These are phyloP conservation scores for Solanum bulbocastanum DNA, from an alignment of 257 asterid genomes.

Conservation along the genomic window DNA sequence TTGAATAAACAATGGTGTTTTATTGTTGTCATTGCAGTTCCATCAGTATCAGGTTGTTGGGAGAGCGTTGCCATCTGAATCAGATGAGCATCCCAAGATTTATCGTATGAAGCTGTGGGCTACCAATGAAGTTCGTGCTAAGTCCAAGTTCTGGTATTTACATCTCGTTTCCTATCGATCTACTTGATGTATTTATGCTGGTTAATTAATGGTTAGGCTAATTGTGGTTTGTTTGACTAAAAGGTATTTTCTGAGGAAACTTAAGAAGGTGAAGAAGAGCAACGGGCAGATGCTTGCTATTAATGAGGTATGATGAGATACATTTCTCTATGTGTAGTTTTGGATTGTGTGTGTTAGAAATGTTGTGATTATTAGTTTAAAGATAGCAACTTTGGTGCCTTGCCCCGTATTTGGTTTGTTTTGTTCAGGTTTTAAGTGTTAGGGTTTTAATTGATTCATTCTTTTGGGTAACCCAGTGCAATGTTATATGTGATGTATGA, in stretches of 20 bases:
- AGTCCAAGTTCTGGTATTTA: conserved; percentile 63
- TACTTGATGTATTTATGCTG: neutral
- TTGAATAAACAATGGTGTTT: neutral
- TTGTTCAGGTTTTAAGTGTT: neutral
- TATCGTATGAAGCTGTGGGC: conserved; percentile 70
- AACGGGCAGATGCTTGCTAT: conserved; percentile 73
- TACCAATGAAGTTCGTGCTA: conserved; percentile 40
- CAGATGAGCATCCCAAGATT: conserved; percentile 77
- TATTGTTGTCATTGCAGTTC: conserved; percentile 25
- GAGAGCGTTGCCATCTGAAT: conserved; percentile 72
- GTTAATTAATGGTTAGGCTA: neutral
- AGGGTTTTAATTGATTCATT: neutral
- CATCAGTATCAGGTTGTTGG: conserved; percentile 95
- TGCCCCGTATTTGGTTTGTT: neutral
- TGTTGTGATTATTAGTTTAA: neutral
- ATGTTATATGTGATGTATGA: neutral
- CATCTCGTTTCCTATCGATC: neutral
- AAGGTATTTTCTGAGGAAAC: conserved; percentile 83
- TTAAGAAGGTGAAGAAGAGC: conserved; percentile 84
- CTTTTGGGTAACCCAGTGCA: neutral
- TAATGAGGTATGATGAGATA: conserved; percentile 41
- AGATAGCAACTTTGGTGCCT: neutral
- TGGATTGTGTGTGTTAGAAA: neutral
- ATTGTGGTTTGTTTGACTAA: neutral
- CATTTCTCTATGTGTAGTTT: neutral